Evolutionary conservation across 2,329 filamentous ascomycete species (phyloP), one percentile per base, ranked within the genome.

Genomic region (Paracorniculantispora psalliotae): DNA sequence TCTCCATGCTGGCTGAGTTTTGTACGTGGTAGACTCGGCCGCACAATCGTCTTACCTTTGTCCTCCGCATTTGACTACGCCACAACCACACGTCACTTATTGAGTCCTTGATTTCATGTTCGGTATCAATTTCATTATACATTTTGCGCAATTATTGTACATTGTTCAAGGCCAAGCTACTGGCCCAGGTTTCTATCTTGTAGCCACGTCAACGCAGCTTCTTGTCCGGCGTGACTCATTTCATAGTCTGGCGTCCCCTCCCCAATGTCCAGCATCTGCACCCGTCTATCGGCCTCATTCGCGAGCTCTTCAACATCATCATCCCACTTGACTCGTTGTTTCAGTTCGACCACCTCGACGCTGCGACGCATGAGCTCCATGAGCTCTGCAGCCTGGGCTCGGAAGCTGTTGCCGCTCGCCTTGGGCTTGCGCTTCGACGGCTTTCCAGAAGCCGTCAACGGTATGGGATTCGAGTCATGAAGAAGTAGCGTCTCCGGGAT

Each of bases 401-500:
- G 66, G 59, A 82, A 80, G 15, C 68, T 78, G 66, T 83, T 78
- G 9, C 71, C 71, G 4, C 41, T 60, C 4, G 60, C 61, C 21
- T 60, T 67, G 4, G 63, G 6, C 44, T 37, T 55, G 44, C 49
- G 50, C 26, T 55, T 57, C 48, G 59, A 59, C 43, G 62, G 61
- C 58, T 61, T 63, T 15, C 59, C 50, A 7, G 64, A 61, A n/a
- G 65, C 63, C 50, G 61, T 55, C 23, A 30, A 59, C 12, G 64
- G 52, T 7, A 39, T 48, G 2, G 71, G 67, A 2, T 68, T 60
- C 0, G 69, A 64, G 46, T 79, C 76, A 65, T 83, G 73, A 33
- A 85, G 62, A 0, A 85, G 66, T 10, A 84, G 66, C 1, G 76
- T 72, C 41, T 77, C 69, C 2, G 82, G 82, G 4, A 84, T 75